Evolutionary conservation across 192 early-diverging fungal genomes (phyloP).

Genomic region (Coemansia sp.): DNA sequence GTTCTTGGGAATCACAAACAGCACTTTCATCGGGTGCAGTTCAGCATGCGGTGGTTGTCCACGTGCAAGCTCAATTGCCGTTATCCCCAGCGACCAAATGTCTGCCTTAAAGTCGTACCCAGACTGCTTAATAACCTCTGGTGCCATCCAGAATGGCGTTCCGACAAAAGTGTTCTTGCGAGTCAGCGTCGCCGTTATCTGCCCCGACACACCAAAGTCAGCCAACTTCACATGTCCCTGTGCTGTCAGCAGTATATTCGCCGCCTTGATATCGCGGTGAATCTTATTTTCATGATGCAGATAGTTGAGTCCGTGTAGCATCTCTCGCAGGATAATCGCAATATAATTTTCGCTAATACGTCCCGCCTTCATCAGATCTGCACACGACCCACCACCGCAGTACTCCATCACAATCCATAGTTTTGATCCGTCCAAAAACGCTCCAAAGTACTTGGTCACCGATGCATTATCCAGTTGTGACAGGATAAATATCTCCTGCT

Average conservation of each 20-base stretch:
- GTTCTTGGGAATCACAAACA: slow-evolving; percentile 91
- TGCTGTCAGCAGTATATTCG: slow-evolving; percentile 73
- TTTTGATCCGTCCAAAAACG: slow-evolving; percentile 82
- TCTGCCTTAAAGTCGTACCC: slow-evolving; percentile 96
- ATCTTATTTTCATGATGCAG: slow-evolving; percentile 88
- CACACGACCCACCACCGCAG: slow-evolving; percentile 91
- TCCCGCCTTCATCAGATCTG: slow-evolving; percentile 89
- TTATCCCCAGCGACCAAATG: slow-evolving; percentile 97
- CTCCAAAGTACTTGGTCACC: slow-evolving; percentile 87
- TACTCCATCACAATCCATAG: slow-evolving; percentile 99
- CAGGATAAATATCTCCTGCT: slow-evolving; percentile 93
- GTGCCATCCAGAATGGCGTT: slow-evolving; percentile 95
- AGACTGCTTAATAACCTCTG: slow-evolving; percentile 91
- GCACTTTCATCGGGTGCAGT: slow-evolving; percentile 91
- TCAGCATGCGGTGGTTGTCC: slow-evolving; percentile 91
- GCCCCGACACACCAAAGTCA: slow-evolving; percentile 98
- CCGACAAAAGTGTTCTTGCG: slow-evolving; percentile 98
- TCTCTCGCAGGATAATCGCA: slow-evolving; percentile 86
- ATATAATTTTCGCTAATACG: slow-evolving; percentile 84
- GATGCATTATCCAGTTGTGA: slow-evolving; percentile 87
- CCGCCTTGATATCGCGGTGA: slow-evolving; percentile 95
- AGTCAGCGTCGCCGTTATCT: slow-evolving; percentile 84
- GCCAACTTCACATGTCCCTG: slow-evolving; percentile 90
- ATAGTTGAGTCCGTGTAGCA: slow-evolving; percentile 88
- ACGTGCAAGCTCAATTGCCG: slow-evolving; percentile 93